Evolutionary conservation across 257 asterid genomes (phyloP), one percentile per base, ranked within the genome.

Genomic region (Solanum dulcamara): DNA sequence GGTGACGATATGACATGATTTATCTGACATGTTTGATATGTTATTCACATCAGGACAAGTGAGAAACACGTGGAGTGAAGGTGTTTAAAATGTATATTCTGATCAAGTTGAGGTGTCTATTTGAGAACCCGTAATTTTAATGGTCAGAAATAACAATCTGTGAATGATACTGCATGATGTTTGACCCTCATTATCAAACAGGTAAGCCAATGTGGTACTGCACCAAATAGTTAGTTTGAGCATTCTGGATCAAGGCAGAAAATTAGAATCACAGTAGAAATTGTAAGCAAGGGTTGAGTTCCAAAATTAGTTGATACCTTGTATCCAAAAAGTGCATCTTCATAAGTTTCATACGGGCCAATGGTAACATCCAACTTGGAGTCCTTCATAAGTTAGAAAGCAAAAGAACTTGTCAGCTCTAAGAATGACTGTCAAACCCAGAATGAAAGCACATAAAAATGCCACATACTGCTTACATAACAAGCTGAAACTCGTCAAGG

Each of bases 341-440:
- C 99, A 80, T 96, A 96, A 10, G 99, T 96, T 94, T 96, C 99
- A 81, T 96, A 96, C 7, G 99, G 99, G 26, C 99, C 99, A 83
- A 95, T 94, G 62, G 99, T 96, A 83, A 96, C 82, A 88, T 96
- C 99, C 91, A 96, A 92, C 93, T 91, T 94, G 57, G 99, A 96
- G 87, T 96, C 98, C 99, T 96, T 87, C 74, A 88, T 82, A 62
- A 53, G 83, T 40, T 70, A 32, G 85, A 46, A 85, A 60, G 42
- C 44, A 51, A 64, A 48, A 20, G 60, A 44, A 75, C 37, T 4
- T 14, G 82, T 75, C 15, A 75, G 60, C 60, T 44, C 24, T 75
- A 26, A 60, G 42, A 26, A 51, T 57, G 87, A 86, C 42, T 42
- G 33, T 67, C 48, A 77, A 85, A 74, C 35, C 81, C 75, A 85